A percentile compares a stretch with the other conserved stretches of the same genome.
phyloP scores from a whole-genome alignment of 441 rosid species.

The Gossypium lobatum region DNA sequence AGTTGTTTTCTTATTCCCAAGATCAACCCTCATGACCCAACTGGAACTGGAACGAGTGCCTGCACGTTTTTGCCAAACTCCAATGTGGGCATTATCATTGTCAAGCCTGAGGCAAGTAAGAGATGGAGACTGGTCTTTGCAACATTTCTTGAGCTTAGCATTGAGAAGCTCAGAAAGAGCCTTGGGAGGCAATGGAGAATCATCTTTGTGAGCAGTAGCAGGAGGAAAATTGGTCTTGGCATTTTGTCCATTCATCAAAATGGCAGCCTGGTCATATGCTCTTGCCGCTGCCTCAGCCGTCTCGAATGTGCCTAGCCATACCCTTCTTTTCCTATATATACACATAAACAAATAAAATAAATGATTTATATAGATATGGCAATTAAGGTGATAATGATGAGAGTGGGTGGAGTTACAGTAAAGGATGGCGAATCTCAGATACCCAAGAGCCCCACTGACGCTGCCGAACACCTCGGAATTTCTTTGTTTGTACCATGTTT shows the following conservation, averaged over 20 bases:
- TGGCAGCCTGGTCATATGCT: conserved; percentile 73
- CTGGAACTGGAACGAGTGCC: conserved; percentile 44
- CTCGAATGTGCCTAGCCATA: conserved; percentile 85
- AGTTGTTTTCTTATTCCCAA: conserved; percentile 28
- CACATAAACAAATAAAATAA: neutral
- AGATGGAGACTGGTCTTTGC: conserved; percentile 59
- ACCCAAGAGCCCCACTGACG: conserved; percentile 99
- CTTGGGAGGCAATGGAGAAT: conserved; percentile 31
- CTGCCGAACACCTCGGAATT: conserved; percentile 83
- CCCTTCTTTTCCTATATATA: conserved; percentile 72
- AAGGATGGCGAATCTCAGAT: conserved; percentile 82
- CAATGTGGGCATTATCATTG: conserved; percentile 65
- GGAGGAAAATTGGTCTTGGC: conserved; percentile 71
- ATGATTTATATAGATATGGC: neutral
- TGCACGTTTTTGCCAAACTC: conserved; percentile 79
- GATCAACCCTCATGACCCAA: conserved; percentile 76
- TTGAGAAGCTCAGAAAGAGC: conserved; percentile 48
- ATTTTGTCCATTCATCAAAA: conserved; percentile 65
- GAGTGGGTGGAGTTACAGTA: conserved; percentile 44
- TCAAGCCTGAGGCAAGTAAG: conserved; percentile 80
- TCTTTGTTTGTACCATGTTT: conserved; percentile 61
- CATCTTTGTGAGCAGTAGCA: neutral
- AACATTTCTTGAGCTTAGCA: conserved; percentile 53
- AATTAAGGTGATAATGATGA: neutral
- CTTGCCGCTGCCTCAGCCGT: conserved; percentile 77